These are phyloP conservation scores for Pezicula rhizophila DNA, from an alignment of 2,329 filamentous ascomycete genomes.

Conservation along the genomic window DNA sequence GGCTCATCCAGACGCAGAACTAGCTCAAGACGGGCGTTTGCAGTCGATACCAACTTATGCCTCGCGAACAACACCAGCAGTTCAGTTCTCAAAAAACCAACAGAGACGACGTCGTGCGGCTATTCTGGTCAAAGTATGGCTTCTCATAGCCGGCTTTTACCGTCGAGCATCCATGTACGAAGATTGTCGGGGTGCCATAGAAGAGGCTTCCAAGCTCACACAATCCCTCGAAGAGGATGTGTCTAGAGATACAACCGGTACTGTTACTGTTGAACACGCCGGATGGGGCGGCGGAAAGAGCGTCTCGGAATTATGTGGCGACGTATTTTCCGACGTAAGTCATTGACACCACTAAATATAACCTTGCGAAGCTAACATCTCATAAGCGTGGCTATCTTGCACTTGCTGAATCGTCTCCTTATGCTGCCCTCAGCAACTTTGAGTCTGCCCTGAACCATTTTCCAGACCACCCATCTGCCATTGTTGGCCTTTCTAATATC, in stretches of 20 bases:
- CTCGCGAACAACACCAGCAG: constrained; percentile 19
- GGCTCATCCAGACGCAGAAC: constrained; percentile 3
- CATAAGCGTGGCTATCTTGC: constrained; percentile 25
- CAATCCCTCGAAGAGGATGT: constrained; percentile 64
- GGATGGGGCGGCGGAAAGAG: constrained; percentile 78
- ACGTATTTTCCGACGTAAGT: constrained; percentile 74
- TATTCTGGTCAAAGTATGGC: constrained; percentile 74
- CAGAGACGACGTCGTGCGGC: constrained; percentile 42
- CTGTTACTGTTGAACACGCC: constrained; percentile 53
- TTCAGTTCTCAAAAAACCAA: constrained; percentile 47
- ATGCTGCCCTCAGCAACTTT: constrained; percentile 69
- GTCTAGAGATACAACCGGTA: constrained; percentile 54
- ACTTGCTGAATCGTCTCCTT: constrained; percentile 36
- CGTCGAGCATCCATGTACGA: constrained; percentile 72
- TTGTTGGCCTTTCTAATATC: constrained; percentile 76
- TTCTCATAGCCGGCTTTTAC: constrained; percentile 85
- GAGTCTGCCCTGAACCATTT: constrained; percentile 77
- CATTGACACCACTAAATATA: background rate
- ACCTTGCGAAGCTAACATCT: constrained; percentile 22
- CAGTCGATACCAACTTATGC: constrained; percentile 11
- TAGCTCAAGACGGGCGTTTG: constrained; percentile 14
- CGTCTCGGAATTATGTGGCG: constrained; percentile 77
- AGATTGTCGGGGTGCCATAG: constrained; percentile 72
- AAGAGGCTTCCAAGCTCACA: constrained; percentile 75
- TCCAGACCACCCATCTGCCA: constrained; percentile 73